Evolutionary conservation across 2,329 filamentous ascomycete species (phyloP).

Genomic region (Aspergillus transmontanensis): DNA sequence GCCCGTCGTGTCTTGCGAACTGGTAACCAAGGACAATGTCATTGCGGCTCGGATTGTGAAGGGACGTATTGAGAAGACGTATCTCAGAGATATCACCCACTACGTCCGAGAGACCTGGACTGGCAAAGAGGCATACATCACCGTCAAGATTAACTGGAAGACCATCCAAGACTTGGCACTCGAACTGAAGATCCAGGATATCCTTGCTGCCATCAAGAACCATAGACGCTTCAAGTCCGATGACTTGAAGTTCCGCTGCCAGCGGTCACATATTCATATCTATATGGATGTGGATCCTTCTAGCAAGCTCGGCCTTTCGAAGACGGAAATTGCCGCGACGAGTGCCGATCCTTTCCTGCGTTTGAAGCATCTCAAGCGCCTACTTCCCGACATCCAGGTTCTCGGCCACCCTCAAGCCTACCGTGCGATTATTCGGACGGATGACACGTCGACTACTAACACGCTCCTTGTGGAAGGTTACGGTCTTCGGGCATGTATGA

Average conservation of each 20-base stretch:
- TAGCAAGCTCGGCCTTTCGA: conserved; percentile 38
- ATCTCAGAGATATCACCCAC: conserved; percentile 75
- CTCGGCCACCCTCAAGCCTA: conserved; percentile 84
- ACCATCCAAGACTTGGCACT: conserved; percentile 80
- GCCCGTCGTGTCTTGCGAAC: conserved; percentile 84
- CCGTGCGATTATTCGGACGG: conserved; percentile 85
- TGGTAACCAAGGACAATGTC: conserved; percentile 74
- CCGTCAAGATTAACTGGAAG: conserved; percentile 77
- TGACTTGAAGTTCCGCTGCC: conserved; percentile 63
- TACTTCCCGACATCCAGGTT: conserved; percentile 80
- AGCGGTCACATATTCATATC: conserved; percentile 67
- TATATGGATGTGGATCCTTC: conserved; percentile 57
- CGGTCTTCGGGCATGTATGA: conserved; percentile 86
- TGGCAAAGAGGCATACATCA: conserved; percentile 72
- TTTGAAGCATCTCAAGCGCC: conserved; percentile 81
- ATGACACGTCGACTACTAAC: conserved; percentile 66
- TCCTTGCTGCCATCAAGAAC: conserved; percentile 73
- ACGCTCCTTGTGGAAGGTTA: conserved; percentile 92
- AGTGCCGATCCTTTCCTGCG: conserved; percentile 55
- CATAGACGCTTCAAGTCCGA: conserved; percentile 74
- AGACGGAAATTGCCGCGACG: conserved; percentile 46
- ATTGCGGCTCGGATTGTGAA: conserved; percentile 88
- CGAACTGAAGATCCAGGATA: conserved; percentile 73
- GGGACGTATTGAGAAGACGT: conserved; percentile 93
- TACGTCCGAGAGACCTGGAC: conserved; percentile 90